Percentiles rank a stretch among this genome's conserved stretches.
Conservation (phyloP, 345 rosid genomes). For the Eucalyptus marginata region DNA sequence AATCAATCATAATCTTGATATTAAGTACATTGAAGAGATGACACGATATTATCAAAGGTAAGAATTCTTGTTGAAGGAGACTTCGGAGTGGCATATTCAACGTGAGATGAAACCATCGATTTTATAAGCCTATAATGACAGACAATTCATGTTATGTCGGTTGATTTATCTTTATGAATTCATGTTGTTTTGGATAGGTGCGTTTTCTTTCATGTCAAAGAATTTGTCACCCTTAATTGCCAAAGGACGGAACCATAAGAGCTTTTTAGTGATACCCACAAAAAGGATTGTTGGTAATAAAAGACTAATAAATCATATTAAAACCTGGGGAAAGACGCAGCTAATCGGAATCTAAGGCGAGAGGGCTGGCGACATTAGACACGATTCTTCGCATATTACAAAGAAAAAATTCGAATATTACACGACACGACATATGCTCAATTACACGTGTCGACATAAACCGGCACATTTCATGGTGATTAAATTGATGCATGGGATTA, state of each 20-base stretch:
- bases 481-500: background rate
- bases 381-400: background rate
- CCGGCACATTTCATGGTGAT: background rate
- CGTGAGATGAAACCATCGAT: too few relatives aligned
- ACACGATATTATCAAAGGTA: background rate
- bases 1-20: too few relatives aligned
- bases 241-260: background rate
- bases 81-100: fast-evolving
- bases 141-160: fast-evolving
- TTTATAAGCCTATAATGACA: too few relatives aligned
- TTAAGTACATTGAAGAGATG: background rate
- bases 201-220: background rate
- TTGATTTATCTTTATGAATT: background rate
- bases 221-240: background rate
- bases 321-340: background rate
- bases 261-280: background rate
- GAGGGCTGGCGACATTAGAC: background rate
- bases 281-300: background rate
- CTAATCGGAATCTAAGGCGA: background rate
- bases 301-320: background rate
- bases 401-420: too few relatives aligned
- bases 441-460: background rate
- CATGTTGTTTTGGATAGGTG: background rate
- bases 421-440: background rate
- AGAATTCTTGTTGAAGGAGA: background rate